A percentile compares a stretch with the other conserved stretches of the same genome.
Conservation (phyloP, 202 grass and related monocot genomes). For the Zizania palustris region DNA sequence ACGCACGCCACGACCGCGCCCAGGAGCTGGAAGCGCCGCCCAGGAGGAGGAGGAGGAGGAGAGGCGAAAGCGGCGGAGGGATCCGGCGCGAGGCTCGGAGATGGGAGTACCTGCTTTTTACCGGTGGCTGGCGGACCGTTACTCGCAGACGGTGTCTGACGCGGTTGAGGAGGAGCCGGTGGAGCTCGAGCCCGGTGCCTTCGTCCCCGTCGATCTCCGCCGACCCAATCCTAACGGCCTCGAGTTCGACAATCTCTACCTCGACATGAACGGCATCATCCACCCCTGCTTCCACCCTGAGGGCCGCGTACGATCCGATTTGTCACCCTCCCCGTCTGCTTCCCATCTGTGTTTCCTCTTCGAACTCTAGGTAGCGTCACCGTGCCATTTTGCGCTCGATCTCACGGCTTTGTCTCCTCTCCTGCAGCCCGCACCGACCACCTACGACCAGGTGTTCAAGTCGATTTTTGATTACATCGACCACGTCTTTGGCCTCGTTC, state of each 20-base stretch:
- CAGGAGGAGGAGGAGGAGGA: slow-evolving; percentile 30
- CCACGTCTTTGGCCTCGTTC: slow-evolving; percentile 48
- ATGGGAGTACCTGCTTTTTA: slow-evolving; percentile 99
- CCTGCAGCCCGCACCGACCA: slow-evolving; percentile 70
- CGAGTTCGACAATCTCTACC: slow-evolving; percentile 70
- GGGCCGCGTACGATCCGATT: slow-evolving; percentile 58
- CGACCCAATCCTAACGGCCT: slow-evolving; percentile 32
- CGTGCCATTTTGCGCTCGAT: slow-evolving; percentile 18
- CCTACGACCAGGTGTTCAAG: slow-evolving; percentile 61
- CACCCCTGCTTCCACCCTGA: slow-evolving; percentile 79
- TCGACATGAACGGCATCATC: slow-evolving; percentile 82
- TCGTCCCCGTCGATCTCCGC: slow-evolving; percentile 81
- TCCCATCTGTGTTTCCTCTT: background rate
- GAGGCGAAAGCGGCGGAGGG: slow-evolving; percentile 6
- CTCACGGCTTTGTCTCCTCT: slow-evolving; percentile 18
- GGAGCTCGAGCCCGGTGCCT: slow-evolving; percentile 66
- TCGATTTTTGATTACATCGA: slow-evolving; percentile 62
- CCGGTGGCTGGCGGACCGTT: slow-evolving; percentile 95
- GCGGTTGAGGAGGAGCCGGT: slow-evolving; percentile 76
- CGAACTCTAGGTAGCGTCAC: background rate
- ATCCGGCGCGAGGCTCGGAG: slow-evolving; percentile 34
- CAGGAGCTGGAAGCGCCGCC: slow-evolving; percentile 46
- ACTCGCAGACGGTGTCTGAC: slow-evolving; percentile 75
- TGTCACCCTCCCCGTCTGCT: background rate
- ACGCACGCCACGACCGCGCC: slow-evolving; percentile 26